Base-by-base conservation (phyloP, 1,284 basidiomycete species). In the Hemileia vastatrix region DNA sequence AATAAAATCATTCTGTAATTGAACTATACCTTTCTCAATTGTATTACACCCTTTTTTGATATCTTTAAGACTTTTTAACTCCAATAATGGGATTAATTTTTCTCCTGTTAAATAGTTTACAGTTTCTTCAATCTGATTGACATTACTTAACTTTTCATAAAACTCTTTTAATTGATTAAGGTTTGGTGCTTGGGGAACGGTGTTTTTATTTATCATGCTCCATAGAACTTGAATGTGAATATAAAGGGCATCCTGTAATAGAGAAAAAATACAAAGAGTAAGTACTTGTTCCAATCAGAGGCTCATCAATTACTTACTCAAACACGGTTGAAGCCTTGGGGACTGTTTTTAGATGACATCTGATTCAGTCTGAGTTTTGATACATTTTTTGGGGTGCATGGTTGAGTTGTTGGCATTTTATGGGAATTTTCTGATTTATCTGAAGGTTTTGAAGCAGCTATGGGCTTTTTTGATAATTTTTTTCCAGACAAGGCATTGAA, bases 181-280 rank as follows among this genome's bases (percentile, higher is more conserved):
- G n/a, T 33, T 31, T 11, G 51, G 51, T 1, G 44, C 51, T 18
- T 33, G 3, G 5, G 45, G 59, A 19, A 61, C 45, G 3, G 36
- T 31, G 18, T 61, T 54, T 24, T 44, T 24, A 21, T 48, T 13
- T 3, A 54, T 4, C 15, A 54, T 44, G 5, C 52, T 48, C 43
- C 51, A 54, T 6, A 61, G 19, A 3, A 61, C 23, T 33, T 61
- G 48, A 4, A 61, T 54, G 44, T 61, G 52, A 21, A 49, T 27
- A 27, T 47, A 61, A 4, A 61, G 44, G n/a, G 59, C 59, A 32
- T 61, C 59, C 59, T 61, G 21, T 18, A 33, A 4, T 2, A 21
- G n/a, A 6, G 18, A 4, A 49, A 3, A 18, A 11, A 24, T 15
- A 9, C 3, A 4, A 18, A 23, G 5, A 21, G n/a, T n/a, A n/a